Conservation (phyloP, 257 asterid species). For the Phtheirospermum japonicum region DNA sequence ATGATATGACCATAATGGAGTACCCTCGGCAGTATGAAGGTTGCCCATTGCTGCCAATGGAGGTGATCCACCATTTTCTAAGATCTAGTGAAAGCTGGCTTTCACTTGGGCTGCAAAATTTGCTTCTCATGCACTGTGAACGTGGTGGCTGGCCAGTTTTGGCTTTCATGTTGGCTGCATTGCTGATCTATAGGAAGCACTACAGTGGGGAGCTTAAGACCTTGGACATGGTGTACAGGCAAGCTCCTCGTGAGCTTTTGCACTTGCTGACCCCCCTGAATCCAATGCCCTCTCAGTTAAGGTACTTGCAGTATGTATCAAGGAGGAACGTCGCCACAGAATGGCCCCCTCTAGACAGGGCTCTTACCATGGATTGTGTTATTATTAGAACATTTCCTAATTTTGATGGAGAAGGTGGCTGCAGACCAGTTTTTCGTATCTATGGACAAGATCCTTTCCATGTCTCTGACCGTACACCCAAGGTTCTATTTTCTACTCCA, state of each 20-base stretch:
- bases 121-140: slow-evolving; percentile 93
- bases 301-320: slow-evolving; percentile 85
- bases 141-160: slow-evolving; percentile 96
- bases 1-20: slow-evolving; percentile 89
- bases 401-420: slow-evolving; percentile 82
- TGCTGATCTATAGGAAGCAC: slow-evolving; percentile 70
- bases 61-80: slow-evolving; percentile 86
- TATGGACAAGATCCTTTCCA: slow-evolving; percentile 77
- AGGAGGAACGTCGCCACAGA: slow-evolving; percentile 80
- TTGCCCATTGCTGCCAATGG: slow-evolving; percentile 91
- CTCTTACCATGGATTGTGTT: slow-evolving; percentile 81
- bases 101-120: slow-evolving; percentile 81
- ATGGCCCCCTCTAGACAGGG: slow-evolving; percentile 96
- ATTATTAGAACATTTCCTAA: slow-evolving; percentile 83
- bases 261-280: slow-evolving; percentile 73
- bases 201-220: slow-evolving; percentile 87
- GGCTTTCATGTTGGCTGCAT: slow-evolving; percentile 89
- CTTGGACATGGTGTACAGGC: slow-evolving; percentile 88
- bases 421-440: slow-evolving; percentile 82
- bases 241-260: slow-evolving; percentile 90
- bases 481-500: slow-evolving; percentile 75
- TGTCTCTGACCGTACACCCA: slow-evolving; percentile 67
- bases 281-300: slow-evolving; percentile 89
- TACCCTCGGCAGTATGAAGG: slow-evolving; percentile 93
- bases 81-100: slow-evolving; percentile 97